phyloP scores from a whole-genome alignment of 345 rosid genomes.

The Eucalyptus curtisii region DNA sequence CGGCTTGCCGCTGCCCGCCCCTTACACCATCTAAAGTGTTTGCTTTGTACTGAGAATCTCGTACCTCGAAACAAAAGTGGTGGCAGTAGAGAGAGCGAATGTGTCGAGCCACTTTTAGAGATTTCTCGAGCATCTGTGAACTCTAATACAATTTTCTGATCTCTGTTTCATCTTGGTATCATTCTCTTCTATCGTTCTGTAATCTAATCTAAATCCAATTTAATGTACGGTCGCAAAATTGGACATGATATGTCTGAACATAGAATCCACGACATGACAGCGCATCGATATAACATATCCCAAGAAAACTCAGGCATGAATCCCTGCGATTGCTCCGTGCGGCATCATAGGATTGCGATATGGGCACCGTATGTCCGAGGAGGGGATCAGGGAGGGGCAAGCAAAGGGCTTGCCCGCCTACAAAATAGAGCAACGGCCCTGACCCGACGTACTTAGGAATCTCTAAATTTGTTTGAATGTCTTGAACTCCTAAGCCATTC shows the following conservation, averaged over 20 bases:
- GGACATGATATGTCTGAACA: neutral
- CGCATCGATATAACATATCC: neutral
- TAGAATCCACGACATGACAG: neutral
- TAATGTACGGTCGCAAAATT: neutral
- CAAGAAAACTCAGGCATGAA: neutral
- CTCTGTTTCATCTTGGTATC: neutral
- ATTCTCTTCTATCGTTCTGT: neutral
- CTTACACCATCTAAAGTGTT: constrained; percentile 19
- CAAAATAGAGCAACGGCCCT: neutral
- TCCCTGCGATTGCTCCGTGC: neutral
- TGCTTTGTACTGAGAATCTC: neutral
- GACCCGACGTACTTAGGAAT: neutral
- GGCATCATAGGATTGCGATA: neutral
- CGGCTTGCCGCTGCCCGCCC: constrained; percentile 50
- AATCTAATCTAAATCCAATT: neutral
- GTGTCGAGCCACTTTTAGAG: neutral
- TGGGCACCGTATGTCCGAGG: neutral
- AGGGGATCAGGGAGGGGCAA: neutral
- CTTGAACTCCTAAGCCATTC: neutral
- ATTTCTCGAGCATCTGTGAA: neutral
- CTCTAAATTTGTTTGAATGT: neutral
- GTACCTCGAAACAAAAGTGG: neutral
- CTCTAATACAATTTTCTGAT: neutral
- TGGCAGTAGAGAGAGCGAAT: neutral
- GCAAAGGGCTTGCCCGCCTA: neutral